Evolutionary conservation across 805 yeast species (phyloP).

Genomic region (Metschnikowia amazonensis): DNA sequence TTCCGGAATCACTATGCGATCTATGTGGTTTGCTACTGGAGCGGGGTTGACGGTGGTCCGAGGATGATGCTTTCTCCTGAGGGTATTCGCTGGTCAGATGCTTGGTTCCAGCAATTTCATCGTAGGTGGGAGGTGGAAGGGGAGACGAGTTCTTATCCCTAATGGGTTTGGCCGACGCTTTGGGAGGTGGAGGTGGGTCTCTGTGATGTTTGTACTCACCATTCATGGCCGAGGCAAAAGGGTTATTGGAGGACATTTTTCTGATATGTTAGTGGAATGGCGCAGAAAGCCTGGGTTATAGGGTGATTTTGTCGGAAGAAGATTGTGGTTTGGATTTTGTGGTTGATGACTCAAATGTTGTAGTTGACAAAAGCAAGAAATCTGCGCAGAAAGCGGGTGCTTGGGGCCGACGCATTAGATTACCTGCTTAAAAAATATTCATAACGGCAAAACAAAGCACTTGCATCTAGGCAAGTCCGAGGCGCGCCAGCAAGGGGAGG

Average conservation of each 20-base stretch:
- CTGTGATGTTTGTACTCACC: constrained; percentile 36
- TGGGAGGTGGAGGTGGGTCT: constrained; percentile 34
- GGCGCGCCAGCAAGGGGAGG: constrained; percentile 7
- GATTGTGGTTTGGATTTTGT: not conserved
- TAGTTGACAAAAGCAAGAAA: constrained; percentile 2
- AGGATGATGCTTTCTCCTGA: constrained; percentile 41
- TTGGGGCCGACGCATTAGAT: constrained; percentile 1
- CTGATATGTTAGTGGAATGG: constrained; percentile 12
- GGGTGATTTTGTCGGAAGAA: not conserved
- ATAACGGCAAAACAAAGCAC: constrained; percentile 5
- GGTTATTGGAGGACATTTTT: constrained; percentile 48
- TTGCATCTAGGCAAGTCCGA: constrained; percentile 4
- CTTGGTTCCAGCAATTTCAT: constrained; percentile 59
- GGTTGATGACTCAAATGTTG: not conserved
- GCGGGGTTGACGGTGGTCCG: constrained; percentile 16
- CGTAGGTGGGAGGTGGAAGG: constrained; percentile 61
- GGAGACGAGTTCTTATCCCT: constrained; percentile 24
- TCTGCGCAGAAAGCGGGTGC: constrained; percentile 1
- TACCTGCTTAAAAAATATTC: constrained; percentile 5
- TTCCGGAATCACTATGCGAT: constrained; percentile 19
- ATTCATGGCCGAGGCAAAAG: constrained; percentile 47
- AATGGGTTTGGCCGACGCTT: constrained; percentile 7
- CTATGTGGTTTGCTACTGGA: constrained; percentile 18
- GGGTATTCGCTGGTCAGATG: constrained; percentile 46
- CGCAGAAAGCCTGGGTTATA: not conserved